Percentiles rank a stretch among this genome's conserved stretches.
phyloP scores from a whole-genome alignment of 768 basidiomycete genomes.

The Termitomyces sp. region DNA sequence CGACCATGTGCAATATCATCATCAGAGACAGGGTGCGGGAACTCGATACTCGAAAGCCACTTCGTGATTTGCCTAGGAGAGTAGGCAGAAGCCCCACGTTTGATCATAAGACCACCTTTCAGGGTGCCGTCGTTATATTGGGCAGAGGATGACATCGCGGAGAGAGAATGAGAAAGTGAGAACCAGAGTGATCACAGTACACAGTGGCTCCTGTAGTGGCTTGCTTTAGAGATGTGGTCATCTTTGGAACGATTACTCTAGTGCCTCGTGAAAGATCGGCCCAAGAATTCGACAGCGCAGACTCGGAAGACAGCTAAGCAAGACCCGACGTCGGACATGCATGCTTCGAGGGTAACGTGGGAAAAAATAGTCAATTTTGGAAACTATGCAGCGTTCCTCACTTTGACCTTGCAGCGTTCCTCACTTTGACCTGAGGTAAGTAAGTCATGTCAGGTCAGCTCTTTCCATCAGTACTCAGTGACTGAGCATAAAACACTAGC shows the following conservation, averaged over 20 bases:
- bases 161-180: neutral
- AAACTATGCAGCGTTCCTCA: too few relatives aligned
- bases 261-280: too few relatives aligned
- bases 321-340: too few relatives aligned
- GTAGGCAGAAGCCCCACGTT: slow-evolving; percentile 5
- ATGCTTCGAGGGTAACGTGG: too few relatives aligned
- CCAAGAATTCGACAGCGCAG: too few relatives aligned
- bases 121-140: slow-evolving; percentile 2
- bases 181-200: neutral
- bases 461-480: too few relatives aligned
- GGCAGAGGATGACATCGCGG: neutral
- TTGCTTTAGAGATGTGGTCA: neutral
- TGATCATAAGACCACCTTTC: slow-evolving; percentile 3
- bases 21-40: slow-evolving; percentile 7
- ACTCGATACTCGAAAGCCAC: slow-evolving; percentile 12
- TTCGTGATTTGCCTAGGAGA: slow-evolving; percentile 1
- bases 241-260: neutral
- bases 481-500: too few relatives aligned
- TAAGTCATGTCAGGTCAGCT: too few relatives aligned
- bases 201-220: neutral
- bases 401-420: too few relatives aligned
- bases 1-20: slow-evolving; percentile 13
- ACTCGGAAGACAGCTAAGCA: too few relatives aligned
- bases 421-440: too few relatives aligned
- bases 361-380: too few relatives aligned